Percentiles rank a stretch among this genome's conserved stretches.
phyloP scores from a whole-genome alignment of 768 basidiomycete species.

The Lactarius deliciosus region DNA sequence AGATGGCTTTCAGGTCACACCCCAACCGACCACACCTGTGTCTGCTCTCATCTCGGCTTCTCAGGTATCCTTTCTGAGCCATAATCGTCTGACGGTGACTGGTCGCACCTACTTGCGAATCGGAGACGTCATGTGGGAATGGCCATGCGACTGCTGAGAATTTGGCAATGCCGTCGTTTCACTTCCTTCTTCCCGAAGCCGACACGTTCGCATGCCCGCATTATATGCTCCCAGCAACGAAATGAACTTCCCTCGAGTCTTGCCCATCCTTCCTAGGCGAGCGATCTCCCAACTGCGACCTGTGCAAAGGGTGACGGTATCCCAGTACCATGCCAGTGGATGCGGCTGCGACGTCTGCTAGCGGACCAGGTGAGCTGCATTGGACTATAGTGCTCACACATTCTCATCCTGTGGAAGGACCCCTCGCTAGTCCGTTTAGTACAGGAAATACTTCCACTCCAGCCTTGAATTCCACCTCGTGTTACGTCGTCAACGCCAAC shows the following conservation, averaged over 20 bases:
- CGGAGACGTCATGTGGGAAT: slow-evolving; percentile 19
- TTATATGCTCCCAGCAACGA: slow-evolving; percentile 20
- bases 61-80: neutral
- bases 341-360: neutral
- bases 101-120: slow-evolving; percentile 3
- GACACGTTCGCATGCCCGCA: slow-evolving; percentile 15
- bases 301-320: neutral
- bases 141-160: slow-evolving; percentile 16
- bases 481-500: neutral
- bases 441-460: neutral
- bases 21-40: neutral
- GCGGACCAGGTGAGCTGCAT: slow-evolving; percentile 13
- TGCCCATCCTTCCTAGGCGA: slow-evolving; percentile 13
- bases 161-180: slow-evolving; percentile 10
- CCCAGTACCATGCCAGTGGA: slow-evolving; percentile 3
- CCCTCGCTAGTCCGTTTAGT: neutral
- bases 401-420: slow-evolving; percentile 4
- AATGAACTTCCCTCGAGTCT: slow-evolving; percentile 13
- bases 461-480: neutral
- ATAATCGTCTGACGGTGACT: neutral
- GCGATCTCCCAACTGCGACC: slow-evolving; percentile 9
- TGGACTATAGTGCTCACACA: neutral
- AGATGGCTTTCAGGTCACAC: neutral
- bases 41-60: neutral
- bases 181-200: slow-evolving; percentile 1